Base-by-base conservation (phyloP, 495 filamentous ascomycete genomes). In the Tetracladium marchalianum region DNA sequence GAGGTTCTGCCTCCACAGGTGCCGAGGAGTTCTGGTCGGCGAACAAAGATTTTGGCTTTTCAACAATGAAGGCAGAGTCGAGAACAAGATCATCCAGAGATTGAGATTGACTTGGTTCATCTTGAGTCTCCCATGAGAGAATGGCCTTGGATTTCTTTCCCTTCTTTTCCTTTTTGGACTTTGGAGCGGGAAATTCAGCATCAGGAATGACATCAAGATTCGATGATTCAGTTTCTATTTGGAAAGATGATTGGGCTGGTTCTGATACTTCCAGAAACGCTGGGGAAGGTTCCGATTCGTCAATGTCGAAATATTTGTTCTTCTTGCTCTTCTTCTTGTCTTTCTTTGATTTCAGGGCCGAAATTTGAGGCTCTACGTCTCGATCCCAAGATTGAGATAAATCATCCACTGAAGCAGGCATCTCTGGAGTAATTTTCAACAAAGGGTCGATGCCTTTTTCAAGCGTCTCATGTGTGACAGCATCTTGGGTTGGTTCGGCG, bases 251-350 rank as follows among this genome's bases (percentile, higher is more conserved):
- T 27, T 27, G 22, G 22, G 3, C 7, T 27, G 22, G 7, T 7
- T 27, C 22, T 3, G 22, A 27, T 27, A 27, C 22, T 27, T 27
- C 22, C 22, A 27, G 22, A 27, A 7, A 43, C 11, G 18, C 9
- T 43, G 19, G 12, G 1, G 17, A 5, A 4, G 18, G 19, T 16
- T 40, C 38, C 7, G 22, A 7, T 27, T 27, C 22, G 3, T 27
- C 22, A 7, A 27, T 27, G 22, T 27, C 22, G 22, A n/a, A 13
- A 27, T 31, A 5, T 17, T 10, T 38, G 39, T 51, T 54, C 45
- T 69, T 72, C 53, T 70, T 70, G n/a, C 64, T 56, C 39, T 58
- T 47, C 44, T 56, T 54, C 46, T 40, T 58, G 6, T 51, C 39
- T 39, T 53, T 62, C 31, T 52, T 61, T 2, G 52, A 31, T 35